These are phyloP conservation scores for Phytophthora cryptogea DNA, from an alignment of 352 stramenopile species.

Conservation along the genomic window DNA sequence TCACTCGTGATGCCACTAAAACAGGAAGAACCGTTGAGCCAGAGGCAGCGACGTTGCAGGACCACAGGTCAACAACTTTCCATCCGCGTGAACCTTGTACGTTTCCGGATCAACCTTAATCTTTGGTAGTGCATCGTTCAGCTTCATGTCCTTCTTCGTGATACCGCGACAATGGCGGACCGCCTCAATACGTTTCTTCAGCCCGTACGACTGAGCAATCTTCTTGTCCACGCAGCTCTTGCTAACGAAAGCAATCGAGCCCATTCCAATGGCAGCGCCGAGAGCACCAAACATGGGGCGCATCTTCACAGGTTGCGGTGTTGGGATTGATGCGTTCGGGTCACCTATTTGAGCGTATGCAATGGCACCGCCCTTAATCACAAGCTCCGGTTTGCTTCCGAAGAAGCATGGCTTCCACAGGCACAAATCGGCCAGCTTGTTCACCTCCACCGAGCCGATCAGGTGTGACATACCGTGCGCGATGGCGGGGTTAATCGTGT, in stretches of 20 bases:
- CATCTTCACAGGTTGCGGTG: constrained; percentile 96
- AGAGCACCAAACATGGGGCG: constrained; percentile 93
- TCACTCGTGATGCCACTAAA: constrained; percentile 57
- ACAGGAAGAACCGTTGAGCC: constrained; percentile 94
- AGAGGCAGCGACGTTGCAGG: constrained; percentile 86
- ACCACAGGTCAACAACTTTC: constrained; percentile 87
- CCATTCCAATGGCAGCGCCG: constrained; percentile 56
- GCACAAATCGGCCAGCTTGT: constrained; percentile 94
- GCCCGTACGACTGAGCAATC: constrained; percentile 69
- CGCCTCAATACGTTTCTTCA: constrained; percentile 88
- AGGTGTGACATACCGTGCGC: constrained; percentile 96
- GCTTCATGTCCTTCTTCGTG: constrained; percentile 96
- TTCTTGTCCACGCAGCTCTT: constrained; percentile 75
- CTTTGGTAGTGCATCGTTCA: constrained; percentile 94
- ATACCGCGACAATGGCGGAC: constrained; percentile 86
- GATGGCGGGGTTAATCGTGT: constrained; percentile 98
- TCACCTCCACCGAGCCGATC: constrained; percentile 93
- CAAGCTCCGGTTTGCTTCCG: constrained; percentile 95
- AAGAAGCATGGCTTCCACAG: constrained; percentile 97
- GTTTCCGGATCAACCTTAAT: constrained; percentile 97
- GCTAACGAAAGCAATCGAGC: constrained; percentile 92
- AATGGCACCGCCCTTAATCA: constrained; percentile 96
- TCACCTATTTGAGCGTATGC: constrained; percentile 97
- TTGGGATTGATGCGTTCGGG: constrained; percentile 96
- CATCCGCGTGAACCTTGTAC: constrained; percentile 94